Evolutionary conservation across 2,329 filamentous ascomycete genomes (phyloP).

Genomic region (Beauveria rudraprayagi): DNA sequence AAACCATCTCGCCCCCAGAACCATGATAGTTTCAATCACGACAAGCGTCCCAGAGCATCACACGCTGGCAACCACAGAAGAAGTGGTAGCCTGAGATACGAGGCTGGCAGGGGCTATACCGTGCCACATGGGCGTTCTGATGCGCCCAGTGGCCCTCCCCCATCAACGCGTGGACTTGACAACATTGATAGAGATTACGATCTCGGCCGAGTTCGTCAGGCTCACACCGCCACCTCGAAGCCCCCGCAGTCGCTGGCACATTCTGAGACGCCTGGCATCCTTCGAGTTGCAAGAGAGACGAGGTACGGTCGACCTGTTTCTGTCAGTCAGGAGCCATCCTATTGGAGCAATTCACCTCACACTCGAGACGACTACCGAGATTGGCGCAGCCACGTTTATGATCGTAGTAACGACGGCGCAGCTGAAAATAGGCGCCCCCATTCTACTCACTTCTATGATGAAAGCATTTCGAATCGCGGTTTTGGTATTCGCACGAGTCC

Average conservation of each 20-base stretch:
- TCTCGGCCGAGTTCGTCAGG: conserved; percentile 21
- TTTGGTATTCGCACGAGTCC: conserved; percentile 43
- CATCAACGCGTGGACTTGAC: conserved; percentile 62
- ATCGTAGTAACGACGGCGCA: conserved; percentile 21
- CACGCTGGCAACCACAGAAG: conserved; percentile 38
- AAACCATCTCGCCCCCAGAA: conserved; percentile 33
- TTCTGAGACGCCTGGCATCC: conserved; percentile 12
- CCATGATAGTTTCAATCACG: conserved; percentile 47
- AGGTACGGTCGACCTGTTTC: conserved; percentile 39
- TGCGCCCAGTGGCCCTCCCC: conserved; percentile 51
- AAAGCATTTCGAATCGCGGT: conserved; percentile 38
- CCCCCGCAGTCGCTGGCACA: conserved; percentile 22
- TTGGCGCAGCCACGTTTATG: conserved; percentile 32
- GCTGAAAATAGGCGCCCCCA: conserved; percentile 21
- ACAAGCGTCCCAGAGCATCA: conserved; percentile 48
- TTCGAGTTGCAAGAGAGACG: conserved; percentile 16
- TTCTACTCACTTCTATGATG: conserved; percentile 34
- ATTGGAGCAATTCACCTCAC: conserved; percentile 42
- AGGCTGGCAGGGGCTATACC: conserved; percentile 24
- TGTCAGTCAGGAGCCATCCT: conserved; percentile 43
- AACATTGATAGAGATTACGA: conserved; percentile 53
- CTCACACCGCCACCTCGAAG: conserved; percentile 35
- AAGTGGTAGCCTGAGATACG: not conserved
- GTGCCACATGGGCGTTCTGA: conserved; percentile 26
- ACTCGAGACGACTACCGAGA: conserved; percentile 39